These are phyloP conservation scores for Candida silvicultrix DNA, from an alignment of 805 yeast genomes.

Conservation along the genomic window DNA sequence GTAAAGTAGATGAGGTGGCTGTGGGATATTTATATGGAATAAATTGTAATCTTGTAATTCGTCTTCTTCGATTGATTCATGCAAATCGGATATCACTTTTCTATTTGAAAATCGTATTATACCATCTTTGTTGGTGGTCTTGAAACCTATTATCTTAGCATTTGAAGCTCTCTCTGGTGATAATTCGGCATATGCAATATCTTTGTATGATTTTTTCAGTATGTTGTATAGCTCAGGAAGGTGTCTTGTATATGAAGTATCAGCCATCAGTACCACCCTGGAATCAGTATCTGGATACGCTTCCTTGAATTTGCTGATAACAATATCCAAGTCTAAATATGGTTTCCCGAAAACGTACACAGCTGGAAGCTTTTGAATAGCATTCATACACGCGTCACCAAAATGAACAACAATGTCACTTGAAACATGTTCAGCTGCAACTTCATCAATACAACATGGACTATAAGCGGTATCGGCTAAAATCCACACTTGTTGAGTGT, in stretches of 20 bases:
- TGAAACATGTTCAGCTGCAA: conserved; percentile 88
- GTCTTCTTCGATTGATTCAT: conserved; percentile 21
- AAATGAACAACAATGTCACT: conserved; percentile 87
- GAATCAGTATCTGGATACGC: conserved; percentile 33
- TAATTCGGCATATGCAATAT: conserved; percentile 34
- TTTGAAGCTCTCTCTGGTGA: conserved; percentile 26
- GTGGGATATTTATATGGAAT: conserved; percentile 69
- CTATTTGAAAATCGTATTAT: conserved; percentile 25
- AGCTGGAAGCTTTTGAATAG: conserved; percentile 66
- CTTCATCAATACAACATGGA: conserved; percentile 93
- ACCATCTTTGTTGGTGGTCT: conserved; percentile 1
- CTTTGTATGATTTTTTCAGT: conserved; percentile 25
- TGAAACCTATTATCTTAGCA: conserved; percentile 38
- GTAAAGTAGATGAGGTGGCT: conserved; percentile 71
- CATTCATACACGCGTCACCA: conserved; percentile 91
- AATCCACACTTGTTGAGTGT: conserved; percentile 54
- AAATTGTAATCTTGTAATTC: conserved; percentile 43
- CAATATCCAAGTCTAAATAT: conserved; percentile 34
- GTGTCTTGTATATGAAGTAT: conserved; percentile 54
- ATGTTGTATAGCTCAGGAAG: conserved; percentile 33
- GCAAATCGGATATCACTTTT: conserved; percentile 22
- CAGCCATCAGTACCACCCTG: conserved; percentile 64
- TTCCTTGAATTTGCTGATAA: conserved; percentile 34
- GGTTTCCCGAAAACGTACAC: conserved; percentile 78
- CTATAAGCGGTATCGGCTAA: conserved; percentile 95